phyloP scores from a whole-genome alignment of 2,329 filamentous ascomycete genomes.

The Cercospora zeae-maydis region DNA sequence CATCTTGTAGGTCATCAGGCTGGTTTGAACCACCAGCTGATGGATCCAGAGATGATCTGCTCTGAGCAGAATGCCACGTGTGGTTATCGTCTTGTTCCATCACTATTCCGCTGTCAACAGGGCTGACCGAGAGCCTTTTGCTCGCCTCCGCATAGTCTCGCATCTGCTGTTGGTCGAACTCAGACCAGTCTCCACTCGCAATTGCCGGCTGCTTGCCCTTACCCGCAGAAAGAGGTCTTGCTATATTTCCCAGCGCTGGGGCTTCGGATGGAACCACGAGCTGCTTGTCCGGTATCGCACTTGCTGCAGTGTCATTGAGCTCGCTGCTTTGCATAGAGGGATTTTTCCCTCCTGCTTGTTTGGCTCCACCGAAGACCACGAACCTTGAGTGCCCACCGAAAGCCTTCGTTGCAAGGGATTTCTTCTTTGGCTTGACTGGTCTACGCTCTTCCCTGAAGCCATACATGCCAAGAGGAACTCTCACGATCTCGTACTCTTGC shows the following conservation, averaged over 20 bases:
- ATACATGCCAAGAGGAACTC: constrained; percentile 15
- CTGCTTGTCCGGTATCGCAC: background rate
- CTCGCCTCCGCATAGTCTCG: background rate
- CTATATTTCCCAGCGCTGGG: background rate
- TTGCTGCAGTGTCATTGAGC: background rate
- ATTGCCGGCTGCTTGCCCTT: constrained; percentile 10
- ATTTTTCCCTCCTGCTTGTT: background rate
- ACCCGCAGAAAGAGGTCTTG: background rate
- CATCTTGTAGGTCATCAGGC: background rate
- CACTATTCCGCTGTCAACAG: constrained; percentile 18
- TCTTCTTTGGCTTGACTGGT: constrained; percentile 4
- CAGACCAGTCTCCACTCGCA: background rate
- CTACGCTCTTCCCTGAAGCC: constrained; percentile 2
- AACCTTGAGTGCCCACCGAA: background rate
- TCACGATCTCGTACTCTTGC: constrained; percentile 4
- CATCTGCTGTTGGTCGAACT: background rate
- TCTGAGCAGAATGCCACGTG: constrained; percentile 9
- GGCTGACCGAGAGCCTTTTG: constrained; percentile 9
- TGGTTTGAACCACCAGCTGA: background rate
- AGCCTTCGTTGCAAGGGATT: background rate
- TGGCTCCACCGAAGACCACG: constrained; percentile 4
- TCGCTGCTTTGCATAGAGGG: background rate
- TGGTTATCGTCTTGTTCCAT: constrained; percentile 7
- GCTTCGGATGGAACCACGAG: background rate
- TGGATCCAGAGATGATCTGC: constrained; percentile 6